These are phyloP conservation scores for Conticribra weissflogii DNA, from an alignment of 108 stramenopile species.

Conservation along the genomic window DNA sequence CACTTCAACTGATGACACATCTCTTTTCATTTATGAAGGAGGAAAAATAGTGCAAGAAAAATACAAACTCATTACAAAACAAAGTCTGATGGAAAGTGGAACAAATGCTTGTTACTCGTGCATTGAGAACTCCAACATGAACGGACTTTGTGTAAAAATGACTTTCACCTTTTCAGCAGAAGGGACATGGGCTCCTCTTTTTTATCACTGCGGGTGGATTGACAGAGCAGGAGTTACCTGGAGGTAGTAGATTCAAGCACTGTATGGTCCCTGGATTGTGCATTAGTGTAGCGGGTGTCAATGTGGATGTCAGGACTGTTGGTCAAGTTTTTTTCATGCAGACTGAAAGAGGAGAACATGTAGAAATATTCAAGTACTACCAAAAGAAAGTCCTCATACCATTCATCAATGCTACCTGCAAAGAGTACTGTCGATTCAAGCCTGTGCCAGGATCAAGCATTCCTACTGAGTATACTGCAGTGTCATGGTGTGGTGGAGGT, in stretches of 20 bases:
- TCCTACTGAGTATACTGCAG: not conserved
- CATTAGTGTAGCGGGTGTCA: constrained; percentile 12
- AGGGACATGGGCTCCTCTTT: constrained; percentile 12
- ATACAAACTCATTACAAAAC: not conserved
- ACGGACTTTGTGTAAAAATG: not conserved
- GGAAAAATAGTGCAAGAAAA: not conserved
- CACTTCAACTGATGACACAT: constrained; percentile 9
- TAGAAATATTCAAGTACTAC: not conserved
- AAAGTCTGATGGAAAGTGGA: not conserved
- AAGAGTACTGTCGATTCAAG: not conserved
- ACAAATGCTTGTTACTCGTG: no score
- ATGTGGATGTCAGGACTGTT: not conserved
- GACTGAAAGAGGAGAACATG: not conserved
- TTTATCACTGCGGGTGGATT: constrained; percentile 8
- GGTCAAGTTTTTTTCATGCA: constrained; percentile 13
- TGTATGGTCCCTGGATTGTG: constrained; percentile 7
- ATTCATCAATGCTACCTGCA: not conserved
- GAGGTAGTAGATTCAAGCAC: not conserved
- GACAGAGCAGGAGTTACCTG: constrained; percentile 15
- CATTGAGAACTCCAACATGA: no score
- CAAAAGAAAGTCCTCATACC: constrained; percentile 3
- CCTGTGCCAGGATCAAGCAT: not conserved
- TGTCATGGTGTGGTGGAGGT: constrained; percentile 25
- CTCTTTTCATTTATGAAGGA: constrained; percentile 8
- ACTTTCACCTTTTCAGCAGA: not conserved